A percentile compares a stretch with the other conserved stretches of the same genome.
Evolutionary conservation across 352 stramenopile genomes (phyloP).

Genomic region (Pythium sukuiense): DNA sequence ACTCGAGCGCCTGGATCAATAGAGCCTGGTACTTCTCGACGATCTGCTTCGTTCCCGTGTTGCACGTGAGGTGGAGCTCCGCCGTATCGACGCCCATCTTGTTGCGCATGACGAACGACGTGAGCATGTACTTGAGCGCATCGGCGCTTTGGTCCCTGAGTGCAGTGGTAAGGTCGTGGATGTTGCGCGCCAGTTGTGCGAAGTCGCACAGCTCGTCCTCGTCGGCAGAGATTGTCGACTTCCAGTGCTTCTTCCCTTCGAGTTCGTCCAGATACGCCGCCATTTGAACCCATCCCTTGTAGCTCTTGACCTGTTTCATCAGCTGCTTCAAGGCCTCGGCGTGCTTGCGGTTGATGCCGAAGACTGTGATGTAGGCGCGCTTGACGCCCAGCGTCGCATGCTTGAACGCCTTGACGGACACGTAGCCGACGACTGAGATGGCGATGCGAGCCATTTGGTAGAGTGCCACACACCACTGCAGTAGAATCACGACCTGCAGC

Average conservation of each 20-base stretch:
- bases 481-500: slow-evolving; percentile 53
- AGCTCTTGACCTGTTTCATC: slow-evolving; percentile 61
- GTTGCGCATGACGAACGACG: slow-evolving; percentile 64
- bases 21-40: slow-evolving; percentile 57
- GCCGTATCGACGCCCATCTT: slow-evolving; percentile 59
- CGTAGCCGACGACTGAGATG: slow-evolving; percentile 51
- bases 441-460: slow-evolving; percentile 66
- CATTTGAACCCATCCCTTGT: slow-evolving; percentile 64
- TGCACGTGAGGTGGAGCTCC: slow-evolving; percentile 51
- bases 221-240: slow-evolving; percentile 38
- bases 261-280: slow-evolving; percentile 58
- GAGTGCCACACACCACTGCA: slow-evolving; percentile 64
- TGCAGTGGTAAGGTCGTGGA: slow-evolving; percentile 35
- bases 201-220: slow-evolving; percentile 70
- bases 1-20: slow-evolving; percentile 45
- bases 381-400: slow-evolving; percentile 2
- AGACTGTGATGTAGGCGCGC: slow-evolving; percentile 20
- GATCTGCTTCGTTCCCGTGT: slow-evolving; percentile 60
- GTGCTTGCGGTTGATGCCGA: slow-evolving; percentile 51
- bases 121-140: slow-evolving; percentile 59
- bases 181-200: slow-evolving; percentile 43
- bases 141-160: slow-evolving; percentile 38
- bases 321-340: slow-evolving; percentile 50
- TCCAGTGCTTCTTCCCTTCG: slow-evolving; percentile 66
- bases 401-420: slow-evolving; percentile 53